A percentile compares a stretch with the other conserved stretches of the same genome.
phyloP scores from a whole-genome alignment of 2,329 filamentous ascomycete genomes.

The Fusarium siculi region DNA sequence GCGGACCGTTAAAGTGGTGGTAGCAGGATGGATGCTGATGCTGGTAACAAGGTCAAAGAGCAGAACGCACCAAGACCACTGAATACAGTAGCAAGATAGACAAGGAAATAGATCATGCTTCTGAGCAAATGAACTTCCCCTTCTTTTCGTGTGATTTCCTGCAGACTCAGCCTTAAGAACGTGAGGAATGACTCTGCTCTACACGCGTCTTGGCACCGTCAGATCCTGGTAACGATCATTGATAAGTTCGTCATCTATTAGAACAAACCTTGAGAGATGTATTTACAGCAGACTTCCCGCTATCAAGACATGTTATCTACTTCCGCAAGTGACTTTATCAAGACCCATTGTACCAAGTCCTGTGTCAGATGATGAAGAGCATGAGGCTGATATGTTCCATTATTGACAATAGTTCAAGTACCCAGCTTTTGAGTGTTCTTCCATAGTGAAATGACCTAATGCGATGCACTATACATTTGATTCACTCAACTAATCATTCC shows the following conservation, averaged over 20 bases:
- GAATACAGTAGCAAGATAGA: not conserved
- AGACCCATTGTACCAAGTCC: not conserved
- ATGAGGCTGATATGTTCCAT: not conserved
- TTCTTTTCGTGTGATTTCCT: not conserved
- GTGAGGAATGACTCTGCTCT: not conserved
- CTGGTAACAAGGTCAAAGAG: not conserved
- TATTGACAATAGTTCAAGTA: not conserved
- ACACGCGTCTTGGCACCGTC: not conserved
- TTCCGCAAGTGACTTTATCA: not conserved
- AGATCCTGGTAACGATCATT: not conserved
- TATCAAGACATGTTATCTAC: too few relatives aligned
- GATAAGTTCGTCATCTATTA: not conserved
- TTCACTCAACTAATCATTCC: not conserved
- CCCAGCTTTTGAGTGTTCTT: not conserved
- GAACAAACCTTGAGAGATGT: not conserved
- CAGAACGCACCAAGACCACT: not conserved
- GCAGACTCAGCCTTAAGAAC: not conserved
- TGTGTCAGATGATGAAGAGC: not conserved
- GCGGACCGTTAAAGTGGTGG: not conserved
- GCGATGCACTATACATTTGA: not conserved
- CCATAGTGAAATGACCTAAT: not conserved
- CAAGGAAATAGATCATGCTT: not conserved
- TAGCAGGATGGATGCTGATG: not conserved
- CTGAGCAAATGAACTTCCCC: accelerated
- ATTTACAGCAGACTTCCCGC: not conserved